Evolutionary conservation across 2,329 filamentous ascomycete genomes (phyloP).

Genomic region (Epichloe sp.): DNA sequence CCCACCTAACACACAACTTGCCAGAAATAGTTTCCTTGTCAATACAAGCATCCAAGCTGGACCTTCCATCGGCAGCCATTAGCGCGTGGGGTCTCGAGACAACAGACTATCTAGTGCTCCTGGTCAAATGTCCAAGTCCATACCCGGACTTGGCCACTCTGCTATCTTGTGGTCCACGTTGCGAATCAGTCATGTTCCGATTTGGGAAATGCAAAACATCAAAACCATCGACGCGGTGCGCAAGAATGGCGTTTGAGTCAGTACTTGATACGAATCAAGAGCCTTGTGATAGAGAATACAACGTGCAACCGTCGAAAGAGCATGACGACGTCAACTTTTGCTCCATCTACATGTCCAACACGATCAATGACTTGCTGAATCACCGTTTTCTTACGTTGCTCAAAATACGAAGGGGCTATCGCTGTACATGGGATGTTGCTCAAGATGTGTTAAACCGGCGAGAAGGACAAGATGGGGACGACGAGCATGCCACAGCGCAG

Average conservation of each 20-base stretch:
- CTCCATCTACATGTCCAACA: conserved; percentile 56
- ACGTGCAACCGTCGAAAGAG: background rate
- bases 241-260: conserved; percentile 33
- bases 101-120: conserved; percentile 57
- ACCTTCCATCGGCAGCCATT: conserved; percentile 60
- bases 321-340: conserved; percentile 8
- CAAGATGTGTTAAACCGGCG: conserved; percentile 7
- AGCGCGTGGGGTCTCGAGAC: conserved; percentile 61
- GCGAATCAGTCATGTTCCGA: conserved; percentile 37
- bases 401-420: conserved; percentile 38
- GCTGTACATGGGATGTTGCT: conserved; percentile 46
- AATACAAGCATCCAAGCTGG: conserved; percentile 54
- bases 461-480: background rate
- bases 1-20: conserved; percentile 31
- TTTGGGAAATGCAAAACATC: conserved; percentile 59
- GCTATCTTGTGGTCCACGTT: conserved; percentile 29
- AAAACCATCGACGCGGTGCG: conserved; percentile 51
- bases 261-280: conserved; percentile 3
- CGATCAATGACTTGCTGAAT: conserved; percentile 48
- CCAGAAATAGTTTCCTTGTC: conserved; percentile 47
- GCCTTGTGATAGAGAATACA: background rate
- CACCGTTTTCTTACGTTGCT: conserved; percentile 50
- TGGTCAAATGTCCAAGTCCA: conserved; percentile 49
- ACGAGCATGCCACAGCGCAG: background rate
- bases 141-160: conserved; percentile 46